These are phyloP conservation scores for Cinnamomum micranthum DNA, from an alignment of 164 flowering plant species.

Conservation along the genomic window DNA sequence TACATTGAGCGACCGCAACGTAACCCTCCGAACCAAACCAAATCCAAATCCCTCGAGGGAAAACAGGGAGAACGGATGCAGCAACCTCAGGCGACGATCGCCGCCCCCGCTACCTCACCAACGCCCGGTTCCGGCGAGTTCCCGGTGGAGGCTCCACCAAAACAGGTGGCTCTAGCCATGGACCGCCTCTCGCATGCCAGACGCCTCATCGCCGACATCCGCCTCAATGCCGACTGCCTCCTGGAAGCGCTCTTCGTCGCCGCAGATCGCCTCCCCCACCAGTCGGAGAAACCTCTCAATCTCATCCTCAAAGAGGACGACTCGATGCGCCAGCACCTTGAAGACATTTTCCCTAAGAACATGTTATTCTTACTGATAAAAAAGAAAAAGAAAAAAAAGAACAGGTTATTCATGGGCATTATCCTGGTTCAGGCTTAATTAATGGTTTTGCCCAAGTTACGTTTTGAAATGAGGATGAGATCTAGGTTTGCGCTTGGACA, in stretches of 20 bases:
- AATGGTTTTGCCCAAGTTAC: too few species aligned
- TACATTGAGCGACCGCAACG: too few species aligned
- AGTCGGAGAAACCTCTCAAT: conserved; percentile 44
- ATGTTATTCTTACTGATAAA: too few species aligned
- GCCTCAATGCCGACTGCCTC: conserved; percentile 84
- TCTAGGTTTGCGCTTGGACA: too few species aligned
- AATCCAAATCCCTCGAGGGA: too few species aligned
- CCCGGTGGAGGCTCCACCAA: conserved; percentile 81
- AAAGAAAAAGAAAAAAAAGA: too few species aligned
- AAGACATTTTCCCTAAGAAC: too few species aligned
- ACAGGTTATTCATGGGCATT: too few species aligned
- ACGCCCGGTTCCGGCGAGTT: conserved; percentile 25
- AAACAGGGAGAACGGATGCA: conserved; percentile 8
- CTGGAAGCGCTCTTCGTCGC: conserved; percentile 74
- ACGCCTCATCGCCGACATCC: conserved; percentile 79
- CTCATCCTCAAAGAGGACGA: conserved; percentile 64
- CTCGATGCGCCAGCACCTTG: conserved; percentile 73
- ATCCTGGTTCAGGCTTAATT: too few species aligned
- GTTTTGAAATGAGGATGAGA: too few species aligned
- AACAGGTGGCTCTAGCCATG: conserved; percentile 94
- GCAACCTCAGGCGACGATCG: conserved; percentile 12
- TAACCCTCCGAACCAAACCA: too few species aligned
- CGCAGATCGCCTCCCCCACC: conserved; percentile 38
- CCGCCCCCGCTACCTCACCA: neutral
- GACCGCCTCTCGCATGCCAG: conserved; percentile 68